Base-by-base conservation (phyloP, 371 early-diverging fungal genomes). In the Mucor piriformis region DNA sequence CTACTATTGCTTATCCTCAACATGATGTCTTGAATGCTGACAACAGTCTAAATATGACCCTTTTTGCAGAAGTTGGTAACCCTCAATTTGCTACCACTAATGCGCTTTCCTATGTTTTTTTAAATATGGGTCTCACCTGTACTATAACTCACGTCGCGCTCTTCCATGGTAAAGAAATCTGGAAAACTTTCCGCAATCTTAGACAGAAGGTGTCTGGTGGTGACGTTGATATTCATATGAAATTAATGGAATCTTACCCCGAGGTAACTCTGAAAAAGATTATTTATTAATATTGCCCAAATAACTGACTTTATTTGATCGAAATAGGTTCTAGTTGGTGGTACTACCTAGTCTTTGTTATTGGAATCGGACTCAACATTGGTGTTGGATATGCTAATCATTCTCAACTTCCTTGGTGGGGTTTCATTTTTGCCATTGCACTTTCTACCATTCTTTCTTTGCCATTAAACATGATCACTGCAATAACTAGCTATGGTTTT, bases 321-420 rank as follows among this genome's bases (percentile, higher is more conserved):
- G 8, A 23, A 18, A 6, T 46, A 59, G 60, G 64, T 91, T 35
- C 93, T 5, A 73, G 74, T 32, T 87, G 86, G 86, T 92, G 93
- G 93, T 92, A 92, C 37, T 69, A 76, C 37, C 42, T 66, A 4
- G 67, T 88, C 29, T 91, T 90, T 59, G 63, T 80, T 3, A 47
- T 78, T 5, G 88, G 87, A 50, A 77, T 85, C 48, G 80, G 69
- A 10, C 64, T 88, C 15, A 83, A 87, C 18, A 84, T 91, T 40
- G 73, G 82, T 20, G 67, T 85, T 1, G 81, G 86, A 34, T 87
- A 89, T 51, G 72, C 73, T 27, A 78, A 78, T 32, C 33, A 59
- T 4, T 78, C 84, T 65, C 79, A 73, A 13, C 61, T 86, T 7
- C 83, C 84, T 4, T 90, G 88, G 88, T 90, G 88, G 87, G 89